Conservation (phyloP, 192 early-diverging fungal genomes). For the Linnemannia hyalina region DNA sequence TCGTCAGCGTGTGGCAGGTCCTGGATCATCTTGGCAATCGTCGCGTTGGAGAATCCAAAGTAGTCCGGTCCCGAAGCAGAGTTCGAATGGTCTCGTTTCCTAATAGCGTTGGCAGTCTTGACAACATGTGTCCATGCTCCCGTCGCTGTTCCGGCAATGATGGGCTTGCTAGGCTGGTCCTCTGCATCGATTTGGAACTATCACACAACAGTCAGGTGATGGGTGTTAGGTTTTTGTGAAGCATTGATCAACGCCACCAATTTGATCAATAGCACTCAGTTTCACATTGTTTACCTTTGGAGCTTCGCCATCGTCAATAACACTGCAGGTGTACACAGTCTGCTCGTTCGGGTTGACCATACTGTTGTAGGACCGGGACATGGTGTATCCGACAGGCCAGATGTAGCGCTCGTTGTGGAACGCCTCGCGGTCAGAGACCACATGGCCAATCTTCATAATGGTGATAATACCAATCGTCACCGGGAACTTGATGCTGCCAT, state of each 20-base stretch:
- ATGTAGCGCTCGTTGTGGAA: constrained; percentile 95
- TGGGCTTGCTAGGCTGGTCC: constrained; percentile 77
- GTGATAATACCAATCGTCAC: constrained; percentile 86
- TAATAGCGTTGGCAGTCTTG: constrained; percentile 82
- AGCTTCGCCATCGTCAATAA: constrained; percentile 85
- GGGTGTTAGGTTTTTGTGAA: not conserved
- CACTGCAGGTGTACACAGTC: constrained; percentile 80
- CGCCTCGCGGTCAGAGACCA: constrained; percentile 79
- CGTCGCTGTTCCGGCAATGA: constrained; percentile 83
- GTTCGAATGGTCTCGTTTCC: constrained; percentile 83
- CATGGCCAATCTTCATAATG: constrained; percentile 75
- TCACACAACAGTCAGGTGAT: constrained; percentile 36
- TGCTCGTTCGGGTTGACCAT: constrained; percentile 64
- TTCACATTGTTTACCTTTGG: constrained; percentile 57
- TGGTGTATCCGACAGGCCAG: constrained; percentile 89
- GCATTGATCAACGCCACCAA: not conserved
- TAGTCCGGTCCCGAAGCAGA: constrained; percentile 92
- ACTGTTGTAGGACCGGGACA: constrained; percentile 64
- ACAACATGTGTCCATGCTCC: constrained; percentile 92
- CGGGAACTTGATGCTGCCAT: constrained; percentile 82
- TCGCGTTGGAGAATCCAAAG: constrained; percentile 91
- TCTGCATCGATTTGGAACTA: constrained; percentile 87
- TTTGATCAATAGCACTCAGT: too few relatives aligned
- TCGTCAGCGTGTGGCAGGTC: constrained; percentile 82
- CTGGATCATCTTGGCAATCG: constrained; percentile 90